Percentiles rank a stretch among this genome's conserved stretches.
Conservation (phyloP, 345 rosid genomes). For the Erodium maritimum region DNA sequence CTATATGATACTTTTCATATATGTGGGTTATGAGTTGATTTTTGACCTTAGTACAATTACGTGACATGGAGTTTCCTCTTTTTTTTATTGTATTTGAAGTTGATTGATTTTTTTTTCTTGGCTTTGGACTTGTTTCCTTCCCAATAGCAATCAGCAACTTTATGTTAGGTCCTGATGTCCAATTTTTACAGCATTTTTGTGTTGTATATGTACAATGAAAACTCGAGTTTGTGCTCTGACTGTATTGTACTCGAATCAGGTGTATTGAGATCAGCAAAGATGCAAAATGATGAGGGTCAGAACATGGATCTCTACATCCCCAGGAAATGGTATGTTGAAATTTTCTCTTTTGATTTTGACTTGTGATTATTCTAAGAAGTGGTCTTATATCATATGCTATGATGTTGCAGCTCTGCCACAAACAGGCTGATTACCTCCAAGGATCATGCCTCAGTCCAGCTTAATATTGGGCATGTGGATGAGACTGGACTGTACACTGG, state of each 20-base stretch:
- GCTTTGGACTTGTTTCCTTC: too few relatives aligned
- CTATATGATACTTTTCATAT: too few relatives aligned
- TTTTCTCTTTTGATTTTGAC: not conserved
- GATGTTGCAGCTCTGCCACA: conserved; percentile 39
- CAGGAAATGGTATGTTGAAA: conserved; percentile 53
- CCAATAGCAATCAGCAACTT: too few relatives aligned
- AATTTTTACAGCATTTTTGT: too few relatives aligned
- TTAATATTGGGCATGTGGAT: conserved; percentile 47
- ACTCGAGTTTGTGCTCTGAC: not conserved
- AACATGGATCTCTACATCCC: conserved; percentile 86
- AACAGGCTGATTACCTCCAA: conserved; percentile 51
- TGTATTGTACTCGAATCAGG: not conserved
- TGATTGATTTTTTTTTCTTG: too few relatives aligned
- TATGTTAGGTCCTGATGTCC: too few relatives aligned
- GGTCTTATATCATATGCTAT: not conserved
- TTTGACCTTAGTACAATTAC: too few relatives aligned
- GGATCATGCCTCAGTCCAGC: conserved; percentile 50
- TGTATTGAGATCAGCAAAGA: conserved; percentile 24
- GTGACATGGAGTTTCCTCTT: too few relatives aligned
- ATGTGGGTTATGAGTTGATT: too few relatives aligned
- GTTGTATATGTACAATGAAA: too few relatives aligned
- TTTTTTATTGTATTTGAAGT: too few relatives aligned
- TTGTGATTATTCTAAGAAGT: not conserved
- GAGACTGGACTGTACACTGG: conserved; percentile 35
- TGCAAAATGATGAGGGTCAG: conserved; percentile 95